These are phyloP conservation scores for Penicillium freii DNA, from an alignment of 2,329 filamentous ascomycete genomes.

Conservation along the genomic window DNA sequence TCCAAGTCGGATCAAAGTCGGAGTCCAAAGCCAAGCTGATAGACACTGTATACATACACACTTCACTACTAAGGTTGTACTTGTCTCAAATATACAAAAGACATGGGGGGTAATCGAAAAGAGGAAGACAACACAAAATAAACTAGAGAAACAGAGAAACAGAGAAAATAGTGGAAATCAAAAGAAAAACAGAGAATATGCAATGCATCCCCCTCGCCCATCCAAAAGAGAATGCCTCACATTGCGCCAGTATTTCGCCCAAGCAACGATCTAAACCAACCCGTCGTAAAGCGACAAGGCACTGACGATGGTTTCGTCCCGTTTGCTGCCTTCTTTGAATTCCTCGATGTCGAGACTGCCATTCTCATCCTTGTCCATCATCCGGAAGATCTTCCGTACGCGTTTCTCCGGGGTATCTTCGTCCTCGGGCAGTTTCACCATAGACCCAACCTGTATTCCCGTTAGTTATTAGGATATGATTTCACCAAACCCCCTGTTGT, in stretches of 20 bases:
- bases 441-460: constrained; percentile 76
- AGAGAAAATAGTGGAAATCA: background rate
- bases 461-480: constrained; percentile 8
- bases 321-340: constrained; percentile 98
- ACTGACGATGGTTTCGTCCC: constrained; percentile 97
- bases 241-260: constrained; percentile 25
- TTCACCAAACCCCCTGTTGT: background rate
- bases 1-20: background rate
- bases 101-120: constrained; percentile 3
- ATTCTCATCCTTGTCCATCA: constrained; percentile 99
- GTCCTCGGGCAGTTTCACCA: constrained; percentile 98
- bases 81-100: constrained; percentile 11
- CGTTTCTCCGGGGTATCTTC: constrained; percentile 99
- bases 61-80: constrained; percentile 4
- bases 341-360: constrained; percentile 94
- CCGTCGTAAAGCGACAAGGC: constrained; percentile 95
- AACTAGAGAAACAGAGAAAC: background rate
- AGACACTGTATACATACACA: background rate
- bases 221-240: constrained; percentile 9
- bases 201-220: constrained; percentile 6
- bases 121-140: background rate
- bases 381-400: constrained; percentile 95
- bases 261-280: constrained; percentile 62
- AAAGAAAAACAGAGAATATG: constrained; percentile 2
- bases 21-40: background rate